Evolutionary conservation across 495 filamentous ascomycete species (phyloP).

Genomic region (Penicillium silybi): DNA sequence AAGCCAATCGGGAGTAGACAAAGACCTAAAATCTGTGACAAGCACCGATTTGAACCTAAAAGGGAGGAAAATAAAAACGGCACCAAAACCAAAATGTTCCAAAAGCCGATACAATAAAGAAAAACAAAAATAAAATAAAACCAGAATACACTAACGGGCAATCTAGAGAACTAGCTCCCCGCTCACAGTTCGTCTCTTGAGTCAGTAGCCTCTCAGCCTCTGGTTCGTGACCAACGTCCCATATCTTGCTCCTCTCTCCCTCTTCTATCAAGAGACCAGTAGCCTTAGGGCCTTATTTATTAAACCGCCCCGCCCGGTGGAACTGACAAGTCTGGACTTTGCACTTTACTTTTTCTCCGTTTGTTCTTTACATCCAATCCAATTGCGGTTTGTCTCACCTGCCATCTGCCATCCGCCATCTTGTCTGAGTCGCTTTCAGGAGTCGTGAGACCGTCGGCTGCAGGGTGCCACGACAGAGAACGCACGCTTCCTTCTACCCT

Average conservation of each 20-base stretch:
- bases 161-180: constrained; percentile 8
- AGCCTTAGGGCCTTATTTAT: constrained; percentile 16
- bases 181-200: constrained; percentile 9
- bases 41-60: not conserved
- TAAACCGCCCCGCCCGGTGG: constrained; percentile 9
- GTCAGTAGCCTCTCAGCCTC: constrained; percentile 30
- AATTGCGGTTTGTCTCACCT: constrained; percentile 17
- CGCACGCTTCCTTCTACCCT: constrained; percentile 10
- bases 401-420: not conserved
- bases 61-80: constrained; percentile 5
- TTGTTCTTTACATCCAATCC: not conserved
- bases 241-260: not conserved
- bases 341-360: not conserved
- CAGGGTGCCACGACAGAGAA: constrained; percentile 13
- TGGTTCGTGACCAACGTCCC: constrained; percentile 1
- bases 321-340: not conserved
- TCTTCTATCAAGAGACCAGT: not conserved
- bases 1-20: not conserved
- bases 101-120: constrained; percentile 10
- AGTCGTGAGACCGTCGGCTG: constrained; percentile 4
- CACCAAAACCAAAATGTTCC: constrained; percentile 4
- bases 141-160: constrained; percentile 11
- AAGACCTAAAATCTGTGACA: not conserved
- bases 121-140: constrained; percentile 1
- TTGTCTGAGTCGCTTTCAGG: constrained; percentile 13